Evolutionary conservation across 768 basidiomycete genomes (phyloP).

Genomic region (Pleurotus eryngii): DNA sequence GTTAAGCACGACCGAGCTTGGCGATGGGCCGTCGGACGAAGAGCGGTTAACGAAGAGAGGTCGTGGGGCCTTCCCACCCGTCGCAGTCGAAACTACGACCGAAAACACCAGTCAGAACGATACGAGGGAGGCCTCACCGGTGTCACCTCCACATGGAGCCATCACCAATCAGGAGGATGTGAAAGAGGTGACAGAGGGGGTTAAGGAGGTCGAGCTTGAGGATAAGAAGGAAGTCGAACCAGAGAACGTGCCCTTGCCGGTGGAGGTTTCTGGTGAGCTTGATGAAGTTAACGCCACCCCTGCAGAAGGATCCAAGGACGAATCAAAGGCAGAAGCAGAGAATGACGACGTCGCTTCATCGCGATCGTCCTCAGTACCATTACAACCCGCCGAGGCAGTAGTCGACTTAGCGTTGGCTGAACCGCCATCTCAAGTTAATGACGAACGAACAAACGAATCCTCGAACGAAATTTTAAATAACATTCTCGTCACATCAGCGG

Average conservation of each 20-base stretch:
- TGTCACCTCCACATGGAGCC: slow-evolving; percentile 32
- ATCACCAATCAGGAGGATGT: slow-evolving; percentile 40
- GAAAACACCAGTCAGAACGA: slow-evolving; percentile 17
- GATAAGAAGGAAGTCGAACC: slow-evolving; percentile 31
- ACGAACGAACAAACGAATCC: too few relatives aligned
- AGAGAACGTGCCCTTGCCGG: slow-evolving; percentile 9
- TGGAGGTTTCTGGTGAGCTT: slow-evolving; percentile 8
- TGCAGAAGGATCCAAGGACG: neutral
- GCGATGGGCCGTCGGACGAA: slow-evolving; percentile 38
- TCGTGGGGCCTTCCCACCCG: slow-evolving; percentile 37
- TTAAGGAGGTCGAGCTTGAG: slow-evolving; percentile 64
- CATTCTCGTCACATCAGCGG: neutral
- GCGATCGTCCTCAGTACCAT: slow-evolving; percentile 1
- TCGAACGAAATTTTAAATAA: too few relatives aligned
- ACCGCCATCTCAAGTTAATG: neutral
- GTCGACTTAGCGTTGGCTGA: neutral
- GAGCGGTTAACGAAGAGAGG: slow-evolving; percentile 40
- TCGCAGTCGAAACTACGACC: slow-evolving; percentile 19
- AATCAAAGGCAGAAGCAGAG: neutral
- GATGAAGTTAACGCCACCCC: neutral
- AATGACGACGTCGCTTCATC: slow-evolving; percentile 6
- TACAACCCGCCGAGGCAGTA: neutral
- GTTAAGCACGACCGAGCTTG: slow-evolving; percentile 46
- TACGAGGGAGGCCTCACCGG: slow-evolving; percentile 17
- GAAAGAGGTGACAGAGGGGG: slow-evolving; percentile 69